A percentile compares a stretch with the other conserved stretches of the same genome.
Conservation (phyloP, 176 grass and related monocot species). For the Secale cereale region DNA sequence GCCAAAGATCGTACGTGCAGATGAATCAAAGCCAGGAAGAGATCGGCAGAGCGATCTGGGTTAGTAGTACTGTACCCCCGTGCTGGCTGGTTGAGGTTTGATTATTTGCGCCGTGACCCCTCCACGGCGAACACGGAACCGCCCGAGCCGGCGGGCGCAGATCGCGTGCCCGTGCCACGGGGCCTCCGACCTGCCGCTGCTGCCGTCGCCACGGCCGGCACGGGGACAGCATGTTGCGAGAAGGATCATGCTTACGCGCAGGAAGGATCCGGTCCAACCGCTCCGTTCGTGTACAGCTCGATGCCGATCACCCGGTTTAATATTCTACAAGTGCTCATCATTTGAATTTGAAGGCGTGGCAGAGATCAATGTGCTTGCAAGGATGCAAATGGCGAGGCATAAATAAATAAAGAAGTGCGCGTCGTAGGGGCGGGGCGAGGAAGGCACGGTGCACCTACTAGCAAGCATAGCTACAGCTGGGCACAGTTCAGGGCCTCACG, state of each 20-base stretch:
- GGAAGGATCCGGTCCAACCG: not conserved
- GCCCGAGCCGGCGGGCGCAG: not conserved
- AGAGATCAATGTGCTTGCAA: not conserved
- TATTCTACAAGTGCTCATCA: not conserved
- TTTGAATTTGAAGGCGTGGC: not conserved
- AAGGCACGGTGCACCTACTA: not conserved
- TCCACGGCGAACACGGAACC: not conserved
- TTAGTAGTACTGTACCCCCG: not conserved
- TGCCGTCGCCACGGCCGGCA: constrained; percentile 29
- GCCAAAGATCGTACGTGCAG: not conserved
- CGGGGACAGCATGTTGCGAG: constrained; percentile 6
- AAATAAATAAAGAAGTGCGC: not conserved
- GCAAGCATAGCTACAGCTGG: not conserved
- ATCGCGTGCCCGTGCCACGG: not conserved
- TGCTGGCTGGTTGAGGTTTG: not conserved
- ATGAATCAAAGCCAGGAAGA: too few species aligned
- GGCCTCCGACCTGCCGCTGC: not conserved
- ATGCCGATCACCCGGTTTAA: not conserved
- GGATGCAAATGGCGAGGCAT: not conserved
- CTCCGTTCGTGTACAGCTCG: constrained; percentile 7
- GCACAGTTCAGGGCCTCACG: not conserved
- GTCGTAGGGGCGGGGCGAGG: not conserved
- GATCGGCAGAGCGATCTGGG: too few species aligned
- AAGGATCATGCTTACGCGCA: not conserved
- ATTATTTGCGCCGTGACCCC: not conserved